These are phyloP conservation scores for Eragrostis curvula DNA, from an alignment of 176 grass and related monocot species.

Conservation along the genomic window DNA sequence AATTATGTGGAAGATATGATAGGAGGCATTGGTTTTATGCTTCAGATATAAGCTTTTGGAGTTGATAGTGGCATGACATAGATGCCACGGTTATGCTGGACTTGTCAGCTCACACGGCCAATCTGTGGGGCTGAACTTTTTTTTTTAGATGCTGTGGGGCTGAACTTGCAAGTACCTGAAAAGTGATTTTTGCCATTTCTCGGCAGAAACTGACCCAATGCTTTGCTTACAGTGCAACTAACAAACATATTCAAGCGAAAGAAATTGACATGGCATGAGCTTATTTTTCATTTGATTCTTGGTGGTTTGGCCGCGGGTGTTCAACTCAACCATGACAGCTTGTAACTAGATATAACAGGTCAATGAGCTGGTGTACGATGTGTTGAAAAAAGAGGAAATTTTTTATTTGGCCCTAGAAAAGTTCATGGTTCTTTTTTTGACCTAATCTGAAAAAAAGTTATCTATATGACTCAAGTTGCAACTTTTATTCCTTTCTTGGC, in stretches of 20 bases:
- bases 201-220: slow-evolving; percentile 8
- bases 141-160: no score
- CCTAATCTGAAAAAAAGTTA: no score
- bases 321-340: no score
- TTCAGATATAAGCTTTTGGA: slow-evolving; percentile 37
- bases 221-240: slow-evolving; percentile 2
- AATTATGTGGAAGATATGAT: slow-evolving; percentile 22
- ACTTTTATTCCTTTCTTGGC: no score
- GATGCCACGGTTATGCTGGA: slow-evolving; percentile 10
- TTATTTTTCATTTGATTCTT: slow-evolving; percentile 18
- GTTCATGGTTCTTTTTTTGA: no score
- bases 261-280: neutral
- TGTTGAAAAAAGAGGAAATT: neutral
- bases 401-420: no score
- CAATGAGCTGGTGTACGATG: slow-evolving; percentile 36
- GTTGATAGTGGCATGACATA: slow-evolving; percentile 38
- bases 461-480: no score
- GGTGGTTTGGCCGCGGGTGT: no score
- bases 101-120: slow-evolving; percentile 25
- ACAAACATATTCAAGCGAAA: slow-evolving; percentile 3
- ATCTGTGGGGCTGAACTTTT: slow-evolving; percentile 38
- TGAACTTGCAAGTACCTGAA: slow-evolving; percentile 34
- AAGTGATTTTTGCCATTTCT: slow-evolving; percentile 19
- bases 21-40: slow-evolving; percentile 15
- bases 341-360: slow-evolving; percentile 30